Percentiles rank a stretch among this genome's conserved stretches.
Conservation (phyloP, 306 rosid genomes). For the Macrotyloma uniflorum region DNA sequence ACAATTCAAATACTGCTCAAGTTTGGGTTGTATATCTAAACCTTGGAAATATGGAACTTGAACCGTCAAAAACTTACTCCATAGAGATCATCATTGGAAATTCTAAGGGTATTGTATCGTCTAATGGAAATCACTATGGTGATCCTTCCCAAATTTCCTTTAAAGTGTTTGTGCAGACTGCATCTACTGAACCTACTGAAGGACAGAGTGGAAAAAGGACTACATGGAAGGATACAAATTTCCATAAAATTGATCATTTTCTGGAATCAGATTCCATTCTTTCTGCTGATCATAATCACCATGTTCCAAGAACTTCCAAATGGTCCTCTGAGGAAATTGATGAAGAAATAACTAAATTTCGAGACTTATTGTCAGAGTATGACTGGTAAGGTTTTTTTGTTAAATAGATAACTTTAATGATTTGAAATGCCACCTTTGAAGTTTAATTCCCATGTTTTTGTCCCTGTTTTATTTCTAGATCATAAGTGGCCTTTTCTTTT, state of each 20-base stretch:
- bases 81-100: conserved; percentile 66
- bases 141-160: conserved; percentile 58
- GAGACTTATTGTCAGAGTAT: conserved; percentile 62
- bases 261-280: conserved; percentile 47
- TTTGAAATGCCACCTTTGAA: conserved; percentile 15
- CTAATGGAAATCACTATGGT: conserved; percentile 55
- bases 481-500: conserved; percentile 25
- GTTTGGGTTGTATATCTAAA: conserved; percentile 72
- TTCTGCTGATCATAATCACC: conserved; percentile 45
- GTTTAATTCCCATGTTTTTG: conserved; percentile 29
- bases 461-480: conserved; percentile 1
- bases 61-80: conserved; percentile 44
- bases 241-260: conserved; percentile 44
- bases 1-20: conserved; percentile 53
- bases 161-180: conserved; percentile 49
- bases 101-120: conserved; percentile 67
- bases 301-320: conserved; percentile 45
- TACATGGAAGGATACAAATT: conserved; percentile 66
- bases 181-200: conserved; percentile 42
- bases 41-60: conserved; percentile 51
- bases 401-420: conserved; percentile 16
- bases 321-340: conserved; percentile 67
- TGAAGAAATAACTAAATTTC: conserved; percentile 67
- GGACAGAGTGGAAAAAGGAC: conserved; percentile 42
- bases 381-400: conserved; percentile 58